Base-by-base conservation (phyloP, 441 rosid species). In the Erysimum pusillum region DNA sequence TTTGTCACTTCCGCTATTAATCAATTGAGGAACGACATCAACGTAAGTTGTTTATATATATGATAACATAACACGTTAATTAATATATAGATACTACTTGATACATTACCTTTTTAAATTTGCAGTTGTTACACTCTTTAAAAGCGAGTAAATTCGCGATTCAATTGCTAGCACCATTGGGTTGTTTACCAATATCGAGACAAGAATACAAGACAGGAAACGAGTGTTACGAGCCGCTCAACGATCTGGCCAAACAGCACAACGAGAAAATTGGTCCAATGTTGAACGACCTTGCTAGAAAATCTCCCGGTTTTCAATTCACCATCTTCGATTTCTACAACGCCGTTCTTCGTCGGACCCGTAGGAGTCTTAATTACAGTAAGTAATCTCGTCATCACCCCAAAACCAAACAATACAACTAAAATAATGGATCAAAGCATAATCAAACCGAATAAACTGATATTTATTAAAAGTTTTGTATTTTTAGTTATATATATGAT, bases 121-220 rank as follows among this genome's bases (percentile, higher is more conserved):
- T 51, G 22, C 38, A 76, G 74, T 28, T 49, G 25, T 69, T 79
- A 62, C 58, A 79, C 61, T 10, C 34, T 5, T 32, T 20, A 32
- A 73, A 80, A 20, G 84, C 63, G 31, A 78, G 75, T 58, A 73
- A 78, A 68, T 60, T 73, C 44, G 68, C 53, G 59, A 66, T 69
- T 61, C 81, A 68, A n/a, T 4, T 42, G 64, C 56, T 76, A 31
- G 65, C 79, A 60, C 70, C 79, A 2, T 45, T 76, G 57, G 79
- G 75, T 39, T 76, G 79, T 17, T 69, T 76, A 41, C 79, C 79
- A 3, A 76, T 76, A 31, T 35, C 63, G 14, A 76, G 74, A 49
- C 79, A 76, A 76, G 48, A 76, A 28, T 42, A 76, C 18, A 35
- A 7, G 14, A 76, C 74, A n/a, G 63, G 69, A 5, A 49, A 39